A percentile compares a stretch with the other conserved stretches of the same genome.
These are phyloP conservation scores for Geotrichum siamense DNA, from an alignment of 1,139 yeast species.

Conservation along the genomic window DNA sequence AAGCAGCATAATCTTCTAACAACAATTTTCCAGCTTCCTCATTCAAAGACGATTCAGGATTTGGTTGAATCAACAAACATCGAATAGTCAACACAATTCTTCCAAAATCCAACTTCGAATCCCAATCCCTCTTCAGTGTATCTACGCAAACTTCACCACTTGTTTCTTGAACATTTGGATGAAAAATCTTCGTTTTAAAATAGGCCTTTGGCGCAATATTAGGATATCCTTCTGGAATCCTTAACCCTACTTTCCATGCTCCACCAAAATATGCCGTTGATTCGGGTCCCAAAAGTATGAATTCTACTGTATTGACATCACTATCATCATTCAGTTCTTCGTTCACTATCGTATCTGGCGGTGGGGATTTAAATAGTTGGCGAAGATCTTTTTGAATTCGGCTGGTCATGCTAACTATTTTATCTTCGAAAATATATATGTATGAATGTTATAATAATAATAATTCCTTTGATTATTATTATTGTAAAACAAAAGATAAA, in stretches of 20 bases:
- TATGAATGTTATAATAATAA: too few relatives aligned
- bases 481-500: too few relatives aligned
- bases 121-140: conserved; percentile 61
- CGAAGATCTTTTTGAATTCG: conserved; percentile 20
- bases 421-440: too few relatives aligned
- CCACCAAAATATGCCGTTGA: conserved; percentile 50
- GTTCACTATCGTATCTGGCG: conserved; percentile 20
- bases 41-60: conserved; percentile 34
- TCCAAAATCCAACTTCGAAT: conserved; percentile 43
- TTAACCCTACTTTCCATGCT: conserved; percentile 47
- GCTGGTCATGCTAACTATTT: too few relatives aligned
- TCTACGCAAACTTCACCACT: conserved; percentile 81
- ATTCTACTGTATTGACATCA: conserved; percentile 11
- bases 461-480: too few relatives aligned
- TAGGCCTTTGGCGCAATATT: conserved; percentile 52
- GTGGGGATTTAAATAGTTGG: conserved; percentile 18
- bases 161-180: conserved; percentile 62
- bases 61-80: conserved; percentile 33
- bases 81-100: conserved; percentile 31
- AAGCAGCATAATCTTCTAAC: conserved; percentile 29
- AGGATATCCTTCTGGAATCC: conserved; percentile 52
- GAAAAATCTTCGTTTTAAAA: conserved; percentile 52
- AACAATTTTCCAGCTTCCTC: conserved; percentile 34
- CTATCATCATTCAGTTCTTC: conserved; percentile 11
- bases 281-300: conserved; percentile 45